Conservation (phyloP, 441 rosid species). For the Raphanus hybrid region DNA sequence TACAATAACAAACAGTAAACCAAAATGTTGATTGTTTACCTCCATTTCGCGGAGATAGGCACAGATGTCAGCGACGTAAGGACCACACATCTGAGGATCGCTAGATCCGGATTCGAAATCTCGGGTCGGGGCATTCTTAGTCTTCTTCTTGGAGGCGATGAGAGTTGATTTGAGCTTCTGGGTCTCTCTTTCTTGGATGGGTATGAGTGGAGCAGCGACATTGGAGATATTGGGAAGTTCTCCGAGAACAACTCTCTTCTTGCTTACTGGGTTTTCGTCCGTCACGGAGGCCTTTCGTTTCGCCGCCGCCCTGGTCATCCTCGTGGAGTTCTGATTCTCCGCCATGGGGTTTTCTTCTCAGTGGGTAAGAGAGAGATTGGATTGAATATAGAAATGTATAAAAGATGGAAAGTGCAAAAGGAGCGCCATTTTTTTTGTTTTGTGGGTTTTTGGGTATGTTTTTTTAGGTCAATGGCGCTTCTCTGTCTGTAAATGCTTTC, state of each 20-base stretch:
- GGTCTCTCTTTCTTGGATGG: constrained; percentile 23
- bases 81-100: constrained; percentile 72
- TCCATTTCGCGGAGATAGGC: constrained; percentile 68
- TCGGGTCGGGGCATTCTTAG: constrained; percentile 33
- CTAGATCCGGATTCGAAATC: constrained; percentile 38
- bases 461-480: constrained; percentile 37
- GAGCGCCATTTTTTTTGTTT: constrained; percentile 49
- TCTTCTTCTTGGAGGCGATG: constrained; percentile 34
- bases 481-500: constrained; percentile 3
- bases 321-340: constrained; percentile 54
- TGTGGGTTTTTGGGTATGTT: background rate
- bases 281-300: constrained; percentile 59
- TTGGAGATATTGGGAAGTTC: constrained; percentile 39
- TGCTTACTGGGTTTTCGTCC: constrained; percentile 42
- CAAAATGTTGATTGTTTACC: constrained; percentile 44
- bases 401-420: constrained; percentile 18
- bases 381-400: background rate
- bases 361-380: constrained; percentile 2
- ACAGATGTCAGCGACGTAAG: constrained; percentile 58
- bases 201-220: constrained; percentile 34
- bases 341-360: constrained; percentile 43
- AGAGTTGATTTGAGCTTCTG: constrained; percentile 43
- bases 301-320: constrained; percentile 65
- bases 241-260: constrained; percentile 62
- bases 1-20: background rate